Base-by-base conservation (phyloP, 805 yeast species). In the Starmerella powellii region DNA sequence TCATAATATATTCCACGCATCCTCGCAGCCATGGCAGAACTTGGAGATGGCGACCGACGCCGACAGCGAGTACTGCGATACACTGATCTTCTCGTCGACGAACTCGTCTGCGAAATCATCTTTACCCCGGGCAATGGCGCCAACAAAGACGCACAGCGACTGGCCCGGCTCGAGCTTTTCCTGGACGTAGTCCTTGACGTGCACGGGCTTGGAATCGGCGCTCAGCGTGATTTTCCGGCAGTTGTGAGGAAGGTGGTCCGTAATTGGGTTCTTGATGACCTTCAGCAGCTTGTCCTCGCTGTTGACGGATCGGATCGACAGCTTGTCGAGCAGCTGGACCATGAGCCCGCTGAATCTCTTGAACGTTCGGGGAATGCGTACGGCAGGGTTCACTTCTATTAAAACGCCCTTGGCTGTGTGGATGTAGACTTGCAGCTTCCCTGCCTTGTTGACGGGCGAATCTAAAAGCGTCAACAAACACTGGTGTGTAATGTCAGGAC, bases 401-500 rank as follows among this genome's bases (percentile, higher is more conserved):
- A 91, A 74, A 12, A 91, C 95, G 21, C 95, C 95, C 53, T 88
- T 74, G 16, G 95, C 88, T 11, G 98, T 91, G 55, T 85, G 95
- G 45, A 91, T 86, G 63, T 88, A 91, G 12, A 91, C 98, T 64
- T 91, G 98, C 52, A 91, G 71, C 62, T 77, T 84, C 8, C 98
- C 98, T 6, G 96, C 97, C 64, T 91, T 91, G 67, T 91, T 91
- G 56, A 91, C 81, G 33, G 98, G 98, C n/a, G 95, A 84, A 62
- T 91, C 98, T 55, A 91, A 70, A 50, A 91, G 69, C 3, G 98
- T 88, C 63, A 91, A 70, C 32, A 91, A 73, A 70, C 98, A 91
- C 65, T 88, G 98, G 61, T 91, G 98, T 34, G 98, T 91, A 56
- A 91, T 91, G 62, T 91, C 98, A n/a, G 98, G 98, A 63, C 98